Base-by-base conservation (phyloP, 2,329 filamentous ascomycete genomes). In the Colletotrichum ledebouriae region DNA sequence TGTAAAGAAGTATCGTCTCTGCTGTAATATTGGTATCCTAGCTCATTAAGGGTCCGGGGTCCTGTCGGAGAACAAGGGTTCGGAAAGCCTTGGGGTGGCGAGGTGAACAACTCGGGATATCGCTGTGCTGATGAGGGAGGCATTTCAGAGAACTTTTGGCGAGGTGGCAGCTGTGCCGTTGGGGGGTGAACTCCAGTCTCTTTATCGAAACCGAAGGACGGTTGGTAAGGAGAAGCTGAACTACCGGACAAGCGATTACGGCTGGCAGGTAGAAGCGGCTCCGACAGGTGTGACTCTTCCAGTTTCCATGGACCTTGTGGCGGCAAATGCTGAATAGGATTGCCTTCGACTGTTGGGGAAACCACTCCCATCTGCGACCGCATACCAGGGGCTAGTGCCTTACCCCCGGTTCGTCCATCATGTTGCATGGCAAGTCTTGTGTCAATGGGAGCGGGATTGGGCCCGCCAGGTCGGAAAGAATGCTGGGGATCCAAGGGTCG, bases 251-350 rank as follows among this genome's bases (percentile, higher is more conserved):
- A 59, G 12, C 70, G 70, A 34, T 53, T 62, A 10, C 70, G 57
- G 22, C 70, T 71, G 20, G 70, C 53, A 20, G 68, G 61, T 17
- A 82, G 76, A 6, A 88, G 78, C 29, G 87, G 87, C 70, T 86
- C 82, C 1, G 82, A 76, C 41, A 89, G 77, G 66, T 85, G 81
- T 10, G 86, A 88, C 75, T 87, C 85, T 70, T 88, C 81, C 6
- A 86, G 75, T 57, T 83, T 85, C 86, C 86, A 89, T 17, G 79
- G 78, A 0, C 81, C 82, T n/a, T 78, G 76, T 1, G 80, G 81
- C 29, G 81, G 80, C 3, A 84, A 77, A 33, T 73, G 78, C 39
- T 82, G 80, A 7, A 82, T 75, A 10, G 81, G 79, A 46, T 82
- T 83, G 17, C 71, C 70, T 13, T 46, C 56, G 6, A 61, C 50